Percentiles rank a stretch among this genome's conserved stretches.
These are phyloP conservation scores for Trametes polyzona DNA, from an alignment of 1,284 basidiomycete genomes.

Conservation along the genomic window DNA sequence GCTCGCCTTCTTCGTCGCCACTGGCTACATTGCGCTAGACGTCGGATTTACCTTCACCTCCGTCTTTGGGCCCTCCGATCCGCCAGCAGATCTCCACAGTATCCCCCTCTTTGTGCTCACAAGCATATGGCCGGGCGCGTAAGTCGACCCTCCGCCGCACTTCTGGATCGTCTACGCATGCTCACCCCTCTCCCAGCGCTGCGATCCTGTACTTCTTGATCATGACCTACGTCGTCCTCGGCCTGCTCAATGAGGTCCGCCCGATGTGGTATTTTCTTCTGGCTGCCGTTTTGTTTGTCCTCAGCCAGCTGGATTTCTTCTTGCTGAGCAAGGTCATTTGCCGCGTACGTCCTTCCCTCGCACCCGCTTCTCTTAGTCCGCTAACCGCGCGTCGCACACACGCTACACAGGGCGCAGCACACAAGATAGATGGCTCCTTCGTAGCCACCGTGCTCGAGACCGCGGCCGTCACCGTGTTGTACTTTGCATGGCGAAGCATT, in stretches of 20 bases:
- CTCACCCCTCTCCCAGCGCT: conserved; percentile 47
- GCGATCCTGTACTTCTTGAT: conserved; percentile 66
- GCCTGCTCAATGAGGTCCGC: conserved; percentile 68
- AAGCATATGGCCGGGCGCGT: conserved; percentile 84
- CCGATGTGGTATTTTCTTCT: conserved; percentile 75
- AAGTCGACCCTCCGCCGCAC: conserved; percentile 38
- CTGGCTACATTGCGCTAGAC: conserved; percentile 81
- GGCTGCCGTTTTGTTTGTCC: conserved; percentile 69
- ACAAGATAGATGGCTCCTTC: conserved; percentile 80
- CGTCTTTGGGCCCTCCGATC: conserved; percentile 62
- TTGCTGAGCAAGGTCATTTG: conserved; percentile 78
- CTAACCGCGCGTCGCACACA: not conserved
- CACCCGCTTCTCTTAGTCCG: conserved; percentile 8
- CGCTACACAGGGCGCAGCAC: conserved; percentile 26
- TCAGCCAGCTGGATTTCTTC: conserved; percentile 80
- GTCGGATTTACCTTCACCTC: conserved; percentile 66
- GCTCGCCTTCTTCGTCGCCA: conserved; percentile 66
- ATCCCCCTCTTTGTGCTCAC: conserved; percentile 80
- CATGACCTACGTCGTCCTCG: conserved; percentile 79
- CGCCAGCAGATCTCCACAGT: conserved; percentile 58
- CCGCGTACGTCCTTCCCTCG: conserved; percentile 50
- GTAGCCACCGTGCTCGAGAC: conserved; percentile 80
- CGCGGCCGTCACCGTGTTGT: conserved; percentile 68
- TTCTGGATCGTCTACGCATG: not conserved
- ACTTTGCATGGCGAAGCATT: conserved; percentile 81